Evolutionary conservation across 1,139 yeast species (phyloP), one percentile per base, ranked within the genome.

Genomic region (Magnusiomyces suaveolens): DNA sequence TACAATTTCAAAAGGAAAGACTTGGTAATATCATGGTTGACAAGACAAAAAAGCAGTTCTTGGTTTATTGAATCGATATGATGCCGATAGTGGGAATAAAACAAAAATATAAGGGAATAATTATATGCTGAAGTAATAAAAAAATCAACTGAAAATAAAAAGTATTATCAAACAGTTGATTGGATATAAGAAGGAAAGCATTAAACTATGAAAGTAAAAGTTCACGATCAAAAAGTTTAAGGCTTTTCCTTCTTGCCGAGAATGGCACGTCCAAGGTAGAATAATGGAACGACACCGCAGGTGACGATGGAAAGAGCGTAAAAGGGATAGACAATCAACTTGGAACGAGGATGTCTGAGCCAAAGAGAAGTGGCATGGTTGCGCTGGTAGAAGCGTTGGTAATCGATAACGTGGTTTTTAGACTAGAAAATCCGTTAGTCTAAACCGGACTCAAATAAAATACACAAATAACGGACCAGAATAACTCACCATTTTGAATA

Each of bases 291-390:
- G 61, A 79, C 78, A 56, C 88, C 79, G 60, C 71, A 68, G 64
- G 89, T 76, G 60, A 84, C 77, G 60, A 90, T 77, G 76, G 89
- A 86, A 63, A 87, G 76, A 63, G 89, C 94, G 78, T 82, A 87
- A 81, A 84, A 90, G 71, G 97, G 97, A 75, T 85, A 87, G 64
- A 89, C 80, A 71, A 84, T 75, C 68, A 80, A 75, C 75, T 87
- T 87, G 63, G 96, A 82, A 75, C 90, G 83, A 48, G 75, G 73
- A 56, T 67, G 66, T 64, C 74, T 70, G 70, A 69, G 63, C 74
- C 74, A 71, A 55, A 71, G 61, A 38, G 73, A 71, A 47, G 66
- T 62, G 58, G 64, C 58, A 48, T 68, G 63, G 62, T 67, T 63
- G 52, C 70, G 63, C 66, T 70, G 74, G 67, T 66, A 71, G 62